phyloP scores from a whole-genome alignment of 768 basidiomycete genomes.

The Trametes coccinea region DNA sequence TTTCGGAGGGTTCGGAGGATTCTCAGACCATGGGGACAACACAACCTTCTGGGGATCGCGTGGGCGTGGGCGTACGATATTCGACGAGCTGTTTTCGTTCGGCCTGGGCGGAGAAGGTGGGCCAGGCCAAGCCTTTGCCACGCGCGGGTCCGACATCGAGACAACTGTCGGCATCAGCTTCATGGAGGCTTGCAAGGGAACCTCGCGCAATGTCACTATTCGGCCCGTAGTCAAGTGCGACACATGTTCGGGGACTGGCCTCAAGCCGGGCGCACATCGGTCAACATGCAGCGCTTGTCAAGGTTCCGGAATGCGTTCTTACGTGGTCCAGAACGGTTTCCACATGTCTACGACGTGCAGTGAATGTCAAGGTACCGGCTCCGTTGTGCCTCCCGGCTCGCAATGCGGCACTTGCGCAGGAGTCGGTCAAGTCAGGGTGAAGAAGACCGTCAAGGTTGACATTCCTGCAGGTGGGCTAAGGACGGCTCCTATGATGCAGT shows the following conservation, averaged over 20 bases:
- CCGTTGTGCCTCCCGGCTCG: constrained; percentile 71
- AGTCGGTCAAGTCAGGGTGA: constrained; percentile 81
- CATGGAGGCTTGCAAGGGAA: constrained; percentile 93
- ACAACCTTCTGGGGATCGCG: constrained; percentile 38
- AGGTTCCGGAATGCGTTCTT: constrained; percentile 86
- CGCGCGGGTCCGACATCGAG: constrained; percentile 82
- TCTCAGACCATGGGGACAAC: constrained; percentile 45
- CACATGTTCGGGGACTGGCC: constrained; percentile 82
- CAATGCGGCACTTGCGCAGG: constrained; percentile 84
- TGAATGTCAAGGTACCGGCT: constrained; percentile 79
- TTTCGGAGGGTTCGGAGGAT: constrained; percentile 54
- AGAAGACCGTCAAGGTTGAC: constrained; percentile 75
- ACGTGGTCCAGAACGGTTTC: constrained; percentile 91
- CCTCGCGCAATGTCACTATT: constrained; percentile 70
- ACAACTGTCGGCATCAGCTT: constrained; percentile 74
- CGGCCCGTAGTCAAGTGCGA: constrained; percentile 82
- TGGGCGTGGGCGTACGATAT: constrained; percentile 57
- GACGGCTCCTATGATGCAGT: constrained; percentile 14
- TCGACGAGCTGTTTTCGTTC: constrained; percentile 81
- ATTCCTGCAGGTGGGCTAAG: constrained; percentile 74
- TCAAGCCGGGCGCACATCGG: constrained; percentile 85
- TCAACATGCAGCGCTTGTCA: constrained; percentile 77
- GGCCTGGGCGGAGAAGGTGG: constrained; percentile 34
- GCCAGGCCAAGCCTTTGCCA: constrained; percentile 41
- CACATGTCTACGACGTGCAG: constrained; percentile 94